A percentile compares a stretch with the other conserved stretches of the same genome.
Conservation (phyloP, 179 eudicot genomes). For the Beta corolliflora region DNA sequence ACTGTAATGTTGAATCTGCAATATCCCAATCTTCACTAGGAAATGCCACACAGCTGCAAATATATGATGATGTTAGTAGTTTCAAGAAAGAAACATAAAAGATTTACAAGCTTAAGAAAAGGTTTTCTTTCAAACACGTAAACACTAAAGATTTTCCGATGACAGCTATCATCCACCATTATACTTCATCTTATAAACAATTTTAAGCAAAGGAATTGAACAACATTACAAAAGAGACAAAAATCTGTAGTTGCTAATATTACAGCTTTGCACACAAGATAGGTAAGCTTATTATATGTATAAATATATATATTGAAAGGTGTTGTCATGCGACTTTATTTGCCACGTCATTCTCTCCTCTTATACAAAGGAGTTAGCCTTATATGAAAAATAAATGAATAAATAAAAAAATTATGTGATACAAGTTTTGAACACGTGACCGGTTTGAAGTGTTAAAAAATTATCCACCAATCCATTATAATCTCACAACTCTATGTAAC, state of each 20-base stretch:
- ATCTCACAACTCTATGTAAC: no score
- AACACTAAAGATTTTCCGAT: not conserved
- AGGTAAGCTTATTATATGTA: not conserved
- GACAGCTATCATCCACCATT: not conserved
- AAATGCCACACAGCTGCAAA: slow-evolving; percentile 86
- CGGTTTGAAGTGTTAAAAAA: no score
- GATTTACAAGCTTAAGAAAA: not conserved
- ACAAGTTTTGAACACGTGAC: no score
- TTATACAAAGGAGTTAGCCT: no score
- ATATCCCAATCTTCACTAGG: slow-evolving; percentile 94
- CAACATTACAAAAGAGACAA: not conserved
- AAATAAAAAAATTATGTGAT: no score
- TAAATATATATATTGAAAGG: no score
- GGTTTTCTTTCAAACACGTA: not conserved
- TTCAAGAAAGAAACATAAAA: not conserved
- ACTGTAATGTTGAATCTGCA: slow-evolving; percentile 93
- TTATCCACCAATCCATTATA: no score
- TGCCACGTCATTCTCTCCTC: no score
- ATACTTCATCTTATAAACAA: not conserved
- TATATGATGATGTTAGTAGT: slow-evolving; percentile 26
- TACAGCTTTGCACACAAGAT: not conserved
- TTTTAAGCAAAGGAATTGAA: not conserved
- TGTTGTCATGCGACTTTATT: no score
- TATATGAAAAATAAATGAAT: no score
- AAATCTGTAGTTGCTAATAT: not conserved